Evolutionary conservation across 2,329 filamentous ascomycete species (phyloP).

Genomic region (Coccinonectria pachysandricola): DNA sequence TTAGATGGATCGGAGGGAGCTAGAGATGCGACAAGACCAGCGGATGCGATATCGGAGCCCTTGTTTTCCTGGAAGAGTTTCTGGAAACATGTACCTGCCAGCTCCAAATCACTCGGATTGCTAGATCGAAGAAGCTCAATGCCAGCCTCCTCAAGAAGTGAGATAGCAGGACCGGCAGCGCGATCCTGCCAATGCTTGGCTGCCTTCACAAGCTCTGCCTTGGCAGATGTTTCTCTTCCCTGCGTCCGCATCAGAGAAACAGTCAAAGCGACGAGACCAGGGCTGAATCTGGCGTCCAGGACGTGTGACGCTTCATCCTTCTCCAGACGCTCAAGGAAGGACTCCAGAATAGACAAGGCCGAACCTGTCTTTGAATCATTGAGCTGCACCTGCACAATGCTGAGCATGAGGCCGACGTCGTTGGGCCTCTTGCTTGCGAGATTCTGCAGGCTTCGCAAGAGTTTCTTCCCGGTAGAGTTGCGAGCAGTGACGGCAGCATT

Average conservation of each 20-base stretch:
- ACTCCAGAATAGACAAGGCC: conserved; percentile 65
- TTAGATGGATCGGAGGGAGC: conserved; percentile 50
- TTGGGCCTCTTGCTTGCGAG: conserved; percentile 64
- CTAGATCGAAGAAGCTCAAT: conserved; percentile 70
- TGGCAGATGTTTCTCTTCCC: conserved; percentile 61
- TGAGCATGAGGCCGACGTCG: conserved; percentile 72
- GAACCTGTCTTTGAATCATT: conserved; percentile 59
- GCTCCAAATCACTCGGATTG: conserved; percentile 53
- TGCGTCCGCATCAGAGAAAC: conserved; percentile 71
- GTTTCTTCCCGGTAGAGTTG: conserved; percentile 51
- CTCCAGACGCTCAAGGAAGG: conserved; percentile 64
- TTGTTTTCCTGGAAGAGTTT: conserved; percentile 55
- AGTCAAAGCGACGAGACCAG: conserved; percentile 71
- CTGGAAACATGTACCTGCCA: conserved; percentile 71
- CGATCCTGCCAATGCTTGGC: conserved; percentile 70
- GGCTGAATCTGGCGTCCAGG: conserved; percentile 66
- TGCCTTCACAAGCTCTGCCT: conserved; percentile 65
- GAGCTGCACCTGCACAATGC: conserved; percentile 72
- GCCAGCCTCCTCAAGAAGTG: conserved; percentile 74
- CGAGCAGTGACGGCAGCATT: conserved; percentile 65
- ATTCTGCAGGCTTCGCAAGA: conserved; percentile 58
- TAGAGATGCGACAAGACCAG: conserved; percentile 78
- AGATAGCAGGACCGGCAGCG: conserved; percentile 33
- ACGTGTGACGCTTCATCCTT: conserved; percentile 44
- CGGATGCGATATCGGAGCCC: conserved; percentile 60